Evolutionary conservation across 176 grass and related monocot species (phyloP).

Genomic region (Oryza coarctata): DNA sequence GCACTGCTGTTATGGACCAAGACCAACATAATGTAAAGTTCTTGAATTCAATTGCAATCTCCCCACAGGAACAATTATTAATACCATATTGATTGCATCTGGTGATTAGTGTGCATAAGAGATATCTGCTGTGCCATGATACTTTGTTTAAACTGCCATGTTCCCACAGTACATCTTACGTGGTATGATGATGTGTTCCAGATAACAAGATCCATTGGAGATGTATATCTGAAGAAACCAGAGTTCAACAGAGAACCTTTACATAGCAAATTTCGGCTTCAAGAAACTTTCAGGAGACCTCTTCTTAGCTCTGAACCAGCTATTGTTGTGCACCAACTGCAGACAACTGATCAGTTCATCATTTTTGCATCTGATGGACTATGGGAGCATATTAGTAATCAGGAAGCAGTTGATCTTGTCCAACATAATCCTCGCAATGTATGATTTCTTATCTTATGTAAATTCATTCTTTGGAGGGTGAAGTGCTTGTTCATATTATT

Average conservation of each 20-base stretch:
- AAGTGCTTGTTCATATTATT: conserved; percentile 22
- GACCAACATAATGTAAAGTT: background rate
- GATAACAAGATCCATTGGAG: conserved; percentile 93
- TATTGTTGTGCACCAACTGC: conserved; percentile 67
- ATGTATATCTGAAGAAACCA: conserved; percentile 86
- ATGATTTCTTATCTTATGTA: conserved; percentile 52
- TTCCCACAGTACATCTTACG: conserved; percentile 16
- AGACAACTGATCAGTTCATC: conserved; percentile 69
- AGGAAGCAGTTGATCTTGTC: conserved; percentile 82
- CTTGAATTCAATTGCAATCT: conserved; percentile 8
- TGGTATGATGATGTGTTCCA: conserved; percentile 42
- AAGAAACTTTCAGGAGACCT: conserved; percentile 56
- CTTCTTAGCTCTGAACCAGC: conserved; percentile 83
- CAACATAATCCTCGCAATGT: conserved; percentile 68
- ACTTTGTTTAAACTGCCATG: conserved; percentile 1
- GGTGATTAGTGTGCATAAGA: background rate
- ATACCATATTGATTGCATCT: conserved; percentile 17
- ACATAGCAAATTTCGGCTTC: conserved; percentile 61
- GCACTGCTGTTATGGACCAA: conserved; percentile 12
- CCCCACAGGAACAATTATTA: background rate
- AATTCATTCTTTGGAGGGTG: conserved; percentile 23
- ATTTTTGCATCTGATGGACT: conserved; percentile 97
- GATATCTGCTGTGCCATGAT: conserved; percentile 13
- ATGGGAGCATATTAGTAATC: conserved; percentile 92
- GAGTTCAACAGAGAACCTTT: conserved; percentile 84